Evolutionary conservation across 192 early-diverging fungal genomes (phyloP).

Genomic region (Lobosporangium transversale): DNA sequence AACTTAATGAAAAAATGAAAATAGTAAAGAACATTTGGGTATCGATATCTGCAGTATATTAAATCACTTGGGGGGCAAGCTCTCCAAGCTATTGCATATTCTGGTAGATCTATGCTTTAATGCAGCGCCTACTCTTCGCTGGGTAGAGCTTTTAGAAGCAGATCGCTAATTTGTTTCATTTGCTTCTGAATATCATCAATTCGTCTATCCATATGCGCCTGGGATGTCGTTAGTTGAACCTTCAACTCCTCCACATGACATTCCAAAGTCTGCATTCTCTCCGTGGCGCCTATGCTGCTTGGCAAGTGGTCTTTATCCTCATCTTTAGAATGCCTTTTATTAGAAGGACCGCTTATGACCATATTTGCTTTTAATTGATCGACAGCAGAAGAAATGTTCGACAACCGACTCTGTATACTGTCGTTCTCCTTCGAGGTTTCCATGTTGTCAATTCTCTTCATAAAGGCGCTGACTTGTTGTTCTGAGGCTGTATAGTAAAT

Average conservation of each 20-base stretch:
- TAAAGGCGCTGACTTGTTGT: slow-evolving; percentile 12
- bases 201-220: slow-evolving; percentile 5
- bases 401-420: background rate
- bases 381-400: background rate
- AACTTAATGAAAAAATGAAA: too few relatives aligned
- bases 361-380: background rate
- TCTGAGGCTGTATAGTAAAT: slow-evolving; percentile 22
- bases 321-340: too few relatives aligned
- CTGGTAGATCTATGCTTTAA: too few relatives aligned
- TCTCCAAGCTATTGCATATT: too few relatives aligned
- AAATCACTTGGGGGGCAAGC: too few relatives aligned
- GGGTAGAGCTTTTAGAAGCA: too few relatives aligned
- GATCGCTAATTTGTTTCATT: slow-evolving; percentile 1
- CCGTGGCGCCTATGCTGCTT: too few relatives aligned
- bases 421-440: background rate
- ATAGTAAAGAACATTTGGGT: too few relatives aligned
- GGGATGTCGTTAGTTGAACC: background rate
- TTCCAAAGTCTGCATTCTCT: background rate
- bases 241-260: slow-evolving; percentile 10
- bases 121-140: too few relatives aligned
- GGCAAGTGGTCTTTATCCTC: too few relatives aligned
- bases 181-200: slow-evolving; percentile 1
- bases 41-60: too few relatives aligned
- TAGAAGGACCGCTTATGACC: background rate
- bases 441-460: background rate